Evolutionary conservation across 2,329 filamentous ascomycete genomes (phyloP).

Genomic region (Lecanoromycetidae sp.): DNA sequence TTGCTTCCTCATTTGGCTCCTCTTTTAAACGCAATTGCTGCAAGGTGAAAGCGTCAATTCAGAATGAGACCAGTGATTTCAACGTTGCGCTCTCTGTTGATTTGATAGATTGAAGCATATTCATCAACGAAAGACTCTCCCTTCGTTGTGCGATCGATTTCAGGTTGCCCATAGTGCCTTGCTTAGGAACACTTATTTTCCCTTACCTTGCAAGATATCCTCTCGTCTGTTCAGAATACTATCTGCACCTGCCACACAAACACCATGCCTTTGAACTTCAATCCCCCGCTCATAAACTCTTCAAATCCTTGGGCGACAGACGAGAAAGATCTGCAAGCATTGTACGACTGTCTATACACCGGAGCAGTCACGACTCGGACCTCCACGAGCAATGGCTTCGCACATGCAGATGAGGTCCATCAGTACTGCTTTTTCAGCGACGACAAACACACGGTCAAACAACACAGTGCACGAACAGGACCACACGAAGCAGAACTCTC

Average conservation of each 20-base stretch:
- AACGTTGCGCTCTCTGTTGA: no score
- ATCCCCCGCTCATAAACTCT: constrained; percentile 60
- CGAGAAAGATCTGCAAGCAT: constrained; percentile 45
- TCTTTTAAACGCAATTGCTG: no score
- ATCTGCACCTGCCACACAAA: background rate
- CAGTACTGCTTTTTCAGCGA: constrained; percentile 55
- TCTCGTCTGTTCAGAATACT: background rate
- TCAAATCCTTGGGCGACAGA: constrained; percentile 65
- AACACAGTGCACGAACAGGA: constrained; percentile 16
- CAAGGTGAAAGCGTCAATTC: no score
- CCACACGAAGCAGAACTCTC: constrained; percentile 16
- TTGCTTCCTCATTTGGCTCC: no score
- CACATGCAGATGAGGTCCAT: constrained; percentile 47
- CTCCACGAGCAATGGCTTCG: constrained; percentile 51
- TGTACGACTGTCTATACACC: constrained; percentile 51
- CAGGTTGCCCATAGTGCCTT: no score
- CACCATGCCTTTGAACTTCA: constrained; percentile 28
- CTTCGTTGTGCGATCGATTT: no score
- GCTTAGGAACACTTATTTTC: no score
- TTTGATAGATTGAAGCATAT: no score
- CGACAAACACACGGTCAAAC: constrained; percentile 25
- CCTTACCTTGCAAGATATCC: background rate
- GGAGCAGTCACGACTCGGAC: constrained; percentile 68
- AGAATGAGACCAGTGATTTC: no score
- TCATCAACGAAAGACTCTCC: no score